phyloP scores from a whole-genome alignment of 257 asterid genomes.

The Fraxinus anomala region DNA sequence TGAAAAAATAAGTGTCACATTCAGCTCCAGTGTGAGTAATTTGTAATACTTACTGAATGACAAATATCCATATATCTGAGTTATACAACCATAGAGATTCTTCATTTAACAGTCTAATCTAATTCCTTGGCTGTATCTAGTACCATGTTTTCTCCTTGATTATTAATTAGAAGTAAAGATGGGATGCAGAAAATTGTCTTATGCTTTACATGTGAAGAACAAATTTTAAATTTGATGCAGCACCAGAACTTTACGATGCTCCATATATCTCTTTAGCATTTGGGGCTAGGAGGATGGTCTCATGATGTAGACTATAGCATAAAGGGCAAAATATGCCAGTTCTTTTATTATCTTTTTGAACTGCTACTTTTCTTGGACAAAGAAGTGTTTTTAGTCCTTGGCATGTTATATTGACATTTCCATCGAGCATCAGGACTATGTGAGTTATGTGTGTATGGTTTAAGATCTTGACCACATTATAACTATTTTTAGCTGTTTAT shows the following conservation, averaged over 20 bases:
- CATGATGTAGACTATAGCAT: slow-evolving; percentile 4
- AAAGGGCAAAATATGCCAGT: slow-evolving; percentile 8
- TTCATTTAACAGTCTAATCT: slow-evolving; percentile 16
- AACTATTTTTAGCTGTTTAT: slow-evolving; percentile 15
- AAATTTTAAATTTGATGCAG: slow-evolving; percentile 7
- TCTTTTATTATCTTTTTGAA: neutral
- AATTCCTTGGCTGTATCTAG: slow-evolving; percentile 9
- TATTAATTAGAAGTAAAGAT: neutral
- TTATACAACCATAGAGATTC: slow-evolving; percentile 6
- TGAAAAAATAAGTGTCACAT: slow-evolving; percentile 95
- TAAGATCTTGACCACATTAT: neutral
- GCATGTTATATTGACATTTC: slow-evolving; percentile 8
- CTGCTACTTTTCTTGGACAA: neutral
- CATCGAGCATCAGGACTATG: slow-evolving; percentile 5
- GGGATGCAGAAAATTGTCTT: slow-evolving; percentile 12
- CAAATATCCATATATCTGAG: slow-evolving; percentile 13
- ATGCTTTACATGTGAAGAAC: slow-evolving; percentile 8
- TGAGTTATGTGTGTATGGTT: neutral
- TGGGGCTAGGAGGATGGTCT: slow-evolving; percentile 7
- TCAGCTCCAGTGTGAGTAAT: slow-evolving; percentile 96
- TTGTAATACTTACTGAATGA: slow-evolving; percentile 22
- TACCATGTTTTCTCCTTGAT: slow-evolving; percentile 16
- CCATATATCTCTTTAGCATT: neutral
- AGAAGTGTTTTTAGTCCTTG: neutral
- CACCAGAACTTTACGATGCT: neutral